Evolutionary conservation across 106 monocot genomes (phyloP).

Genomic region (Xerophyta viscosa): DNA sequence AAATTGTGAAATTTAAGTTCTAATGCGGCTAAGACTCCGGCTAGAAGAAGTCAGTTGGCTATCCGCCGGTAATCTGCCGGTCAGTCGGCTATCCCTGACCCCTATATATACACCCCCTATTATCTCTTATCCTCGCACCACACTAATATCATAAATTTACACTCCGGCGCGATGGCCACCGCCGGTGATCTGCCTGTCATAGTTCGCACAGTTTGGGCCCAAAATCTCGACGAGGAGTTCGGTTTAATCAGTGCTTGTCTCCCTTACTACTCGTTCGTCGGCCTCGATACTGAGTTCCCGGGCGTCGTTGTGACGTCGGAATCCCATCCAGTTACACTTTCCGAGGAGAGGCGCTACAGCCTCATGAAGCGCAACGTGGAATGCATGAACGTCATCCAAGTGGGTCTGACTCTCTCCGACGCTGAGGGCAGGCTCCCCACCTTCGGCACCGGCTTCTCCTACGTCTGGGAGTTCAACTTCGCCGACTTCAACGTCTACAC

Average conservation of each 20-base stretch:
- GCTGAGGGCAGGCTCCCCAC: slow-evolving; percentile 9
- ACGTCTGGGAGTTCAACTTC: slow-evolving; percentile 41
- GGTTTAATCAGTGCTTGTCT: slow-evolving; percentile 12
- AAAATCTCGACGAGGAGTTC: slow-evolving; percentile 27
- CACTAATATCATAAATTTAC: too few relatives aligned
- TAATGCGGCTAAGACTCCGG: too few relatives aligned
- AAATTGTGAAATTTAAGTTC: too few relatives aligned
- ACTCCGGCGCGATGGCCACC: too few relatives aligned
- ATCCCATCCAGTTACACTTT: slow-evolving; percentile 13
- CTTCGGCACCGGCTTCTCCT: not conserved
- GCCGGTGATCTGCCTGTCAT: too few relatives aligned
- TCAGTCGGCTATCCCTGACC: too few relatives aligned
- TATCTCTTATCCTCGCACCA: too few relatives aligned
- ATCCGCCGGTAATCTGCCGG: too few relatives aligned
- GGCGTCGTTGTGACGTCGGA: too few relatives aligned
- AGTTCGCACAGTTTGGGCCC: slow-evolving; percentile 2
- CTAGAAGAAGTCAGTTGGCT: too few relatives aligned
- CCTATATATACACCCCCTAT: too few relatives aligned
- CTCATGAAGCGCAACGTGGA: slow-evolving; percentile 44
- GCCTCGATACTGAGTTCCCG: slow-evolving; percentile 44
- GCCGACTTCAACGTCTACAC: too few relatives aligned
- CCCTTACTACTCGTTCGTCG: slow-evolving; percentile 17
- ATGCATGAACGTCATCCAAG: slow-evolving; percentile 37
- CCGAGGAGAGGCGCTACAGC: slow-evolving; percentile 15
- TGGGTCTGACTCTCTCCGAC: slow-evolving; percentile 44